A percentile compares a stretch with the other conserved stretches of the same genome.
Evolutionary conservation across 495 filamentous ascomycete genomes (phyloP).

Genomic region (Aspergillus campestris): DNA sequence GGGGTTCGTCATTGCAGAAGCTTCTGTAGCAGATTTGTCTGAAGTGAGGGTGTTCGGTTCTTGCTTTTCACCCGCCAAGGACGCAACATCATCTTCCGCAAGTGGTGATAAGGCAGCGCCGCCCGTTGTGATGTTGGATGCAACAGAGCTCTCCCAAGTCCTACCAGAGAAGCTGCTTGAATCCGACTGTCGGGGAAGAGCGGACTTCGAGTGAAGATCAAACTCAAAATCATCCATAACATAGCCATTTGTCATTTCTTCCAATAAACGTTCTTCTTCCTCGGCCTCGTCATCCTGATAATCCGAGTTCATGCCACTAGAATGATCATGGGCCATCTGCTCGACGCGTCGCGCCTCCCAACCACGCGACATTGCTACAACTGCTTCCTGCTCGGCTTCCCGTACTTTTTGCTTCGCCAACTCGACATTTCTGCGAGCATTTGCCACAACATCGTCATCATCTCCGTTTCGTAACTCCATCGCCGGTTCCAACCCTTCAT

Average conservation of each 20-base stretch:
- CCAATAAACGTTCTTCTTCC: slow-evolving; percentile 83
- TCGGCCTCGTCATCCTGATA: slow-evolving; percentile 70
- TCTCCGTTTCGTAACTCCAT: slow-evolving; percentile 32
- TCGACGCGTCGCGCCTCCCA: slow-evolving; percentile 32
- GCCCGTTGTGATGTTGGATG: slow-evolving; percentile 67
- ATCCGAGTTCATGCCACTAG: slow-evolving; percentile 30
- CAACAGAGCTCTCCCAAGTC: slow-evolving; percentile 82
- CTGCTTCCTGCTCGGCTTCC: slow-evolving; percentile 69
- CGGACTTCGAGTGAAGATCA: slow-evolving; percentile 60
- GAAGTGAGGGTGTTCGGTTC: slow-evolving; percentile 23
- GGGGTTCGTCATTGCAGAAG: not conserved
- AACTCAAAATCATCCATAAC: slow-evolving; percentile 83
- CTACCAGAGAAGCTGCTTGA: slow-evolving; percentile 77
- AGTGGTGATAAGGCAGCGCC: slow-evolving; percentile 69
- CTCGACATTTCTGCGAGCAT: slow-evolving; percentile 62
- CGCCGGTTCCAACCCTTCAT: slow-evolving; percentile 80
- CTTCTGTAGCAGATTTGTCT: slow-evolving; percentile 17
- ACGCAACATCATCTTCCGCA: slow-evolving; percentile 49
- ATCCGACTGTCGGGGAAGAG: slow-evolving; percentile 78
- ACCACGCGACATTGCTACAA: slow-evolving; percentile 46
- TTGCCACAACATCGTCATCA: slow-evolving; percentile 42
- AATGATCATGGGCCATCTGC: slow-evolving; percentile 20
- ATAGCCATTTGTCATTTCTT: slow-evolving; percentile 87
- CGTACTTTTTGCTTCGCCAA: slow-evolving; percentile 70
- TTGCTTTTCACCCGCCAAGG: slow-evolving; percentile 18